These are phyloP conservation scores for Clavispora carvajalis DNA, from an alignment of 805 yeast species.

Conservation along the genomic window DNA sequence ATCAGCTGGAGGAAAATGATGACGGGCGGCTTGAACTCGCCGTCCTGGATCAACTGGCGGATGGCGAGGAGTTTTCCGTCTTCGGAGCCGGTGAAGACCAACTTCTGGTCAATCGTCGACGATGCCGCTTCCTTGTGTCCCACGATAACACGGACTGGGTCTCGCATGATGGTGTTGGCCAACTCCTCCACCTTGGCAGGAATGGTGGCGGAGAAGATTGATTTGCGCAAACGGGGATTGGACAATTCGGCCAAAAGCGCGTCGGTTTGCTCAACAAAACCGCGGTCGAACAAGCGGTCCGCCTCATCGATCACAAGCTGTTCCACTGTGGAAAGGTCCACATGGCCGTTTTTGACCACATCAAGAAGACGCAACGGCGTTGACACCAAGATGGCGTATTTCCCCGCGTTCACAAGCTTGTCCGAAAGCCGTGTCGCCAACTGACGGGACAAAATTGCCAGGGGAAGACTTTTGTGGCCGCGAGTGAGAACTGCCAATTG, in stretches of 20 bases:
- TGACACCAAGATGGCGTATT: slow-evolving; percentile 75
- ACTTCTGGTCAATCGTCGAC: slow-evolving; percentile 70
- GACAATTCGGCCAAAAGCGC: slow-evolving; percentile 62
- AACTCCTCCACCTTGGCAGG: slow-evolving; percentile 90
- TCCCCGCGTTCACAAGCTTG: slow-evolving; percentile 51
- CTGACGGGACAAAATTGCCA: slow-evolving; percentile 67
- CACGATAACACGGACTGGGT: slow-evolving; percentile 79
- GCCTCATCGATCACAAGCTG: slow-evolving; percentile 91
- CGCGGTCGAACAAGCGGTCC: slow-evolving; percentile 82
- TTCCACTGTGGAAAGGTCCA: slow-evolving; percentile 63
- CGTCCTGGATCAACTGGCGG: slow-evolving; percentile 77
- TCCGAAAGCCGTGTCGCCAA: slow-evolving; percentile 63
- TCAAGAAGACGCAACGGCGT: slow-evolving; percentile 90
- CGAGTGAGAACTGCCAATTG: slow-evolving; percentile 56
- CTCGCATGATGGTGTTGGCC: slow-evolving; percentile 78
- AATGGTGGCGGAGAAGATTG: slow-evolving; percentile 92
- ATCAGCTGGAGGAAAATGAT: slow-evolving; percentile 89
- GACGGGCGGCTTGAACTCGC: slow-evolving; percentile 89
- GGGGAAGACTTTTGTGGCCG: slow-evolving; percentile 48
- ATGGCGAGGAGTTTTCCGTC: slow-evolving; percentile 92
- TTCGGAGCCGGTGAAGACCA: slow-evolving; percentile 87
- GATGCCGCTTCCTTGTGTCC: slow-evolving; percentile 96
- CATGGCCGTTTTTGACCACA: slow-evolving; percentile 54
- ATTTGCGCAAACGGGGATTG: slow-evolving; percentile 50
- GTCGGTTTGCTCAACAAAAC: slow-evolving; percentile 88